Conservation (phyloP, 306 rosid species). For the Cajanus cajan region DNA sequence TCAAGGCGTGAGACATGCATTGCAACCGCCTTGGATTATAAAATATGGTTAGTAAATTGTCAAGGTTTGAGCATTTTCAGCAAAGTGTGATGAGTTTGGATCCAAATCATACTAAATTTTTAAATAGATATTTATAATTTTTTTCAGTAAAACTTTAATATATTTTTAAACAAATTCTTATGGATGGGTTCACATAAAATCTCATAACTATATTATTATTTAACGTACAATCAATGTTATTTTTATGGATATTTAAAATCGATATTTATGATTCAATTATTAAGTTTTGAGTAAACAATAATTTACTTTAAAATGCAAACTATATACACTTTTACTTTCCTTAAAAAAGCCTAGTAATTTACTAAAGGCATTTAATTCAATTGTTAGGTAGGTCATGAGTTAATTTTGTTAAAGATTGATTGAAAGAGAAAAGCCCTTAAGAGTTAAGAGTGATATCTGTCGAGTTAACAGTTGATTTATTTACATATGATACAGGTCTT, state of each 20-base stretch:
- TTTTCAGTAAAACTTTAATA: neutral
- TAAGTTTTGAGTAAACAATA: neutral
- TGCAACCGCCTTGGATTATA: neutral
- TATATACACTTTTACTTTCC: too few relatives aligned
- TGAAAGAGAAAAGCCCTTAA: too few relatives aligned
- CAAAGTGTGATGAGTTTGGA: neutral
- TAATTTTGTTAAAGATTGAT: too few relatives aligned
- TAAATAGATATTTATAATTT: neutral
- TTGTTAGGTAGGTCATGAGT: too few relatives aligned
- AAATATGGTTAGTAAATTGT: neutral
- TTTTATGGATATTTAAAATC: neutral
- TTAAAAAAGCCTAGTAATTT: too few relatives aligned
- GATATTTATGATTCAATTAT: neutral
- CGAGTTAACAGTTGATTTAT: too few relatives aligned
- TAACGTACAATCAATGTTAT: neutral
- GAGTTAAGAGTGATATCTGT: too few relatives aligned
- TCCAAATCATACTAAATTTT: neutral
- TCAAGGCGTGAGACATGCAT: neutral
- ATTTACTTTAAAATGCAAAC: too few relatives aligned
- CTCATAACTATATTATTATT: neutral
- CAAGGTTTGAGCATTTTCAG: neutral
- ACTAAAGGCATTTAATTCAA: too few relatives aligned
- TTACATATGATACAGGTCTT: slow-evolving; percentile 39
- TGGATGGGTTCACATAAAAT: neutral
- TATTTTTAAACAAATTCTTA: neutral